A percentile compares a stretch with the other conserved stretches of the same genome.
Conservation (phyloP, 148 eudicot species). For the Beta vulgaris region DNA sequence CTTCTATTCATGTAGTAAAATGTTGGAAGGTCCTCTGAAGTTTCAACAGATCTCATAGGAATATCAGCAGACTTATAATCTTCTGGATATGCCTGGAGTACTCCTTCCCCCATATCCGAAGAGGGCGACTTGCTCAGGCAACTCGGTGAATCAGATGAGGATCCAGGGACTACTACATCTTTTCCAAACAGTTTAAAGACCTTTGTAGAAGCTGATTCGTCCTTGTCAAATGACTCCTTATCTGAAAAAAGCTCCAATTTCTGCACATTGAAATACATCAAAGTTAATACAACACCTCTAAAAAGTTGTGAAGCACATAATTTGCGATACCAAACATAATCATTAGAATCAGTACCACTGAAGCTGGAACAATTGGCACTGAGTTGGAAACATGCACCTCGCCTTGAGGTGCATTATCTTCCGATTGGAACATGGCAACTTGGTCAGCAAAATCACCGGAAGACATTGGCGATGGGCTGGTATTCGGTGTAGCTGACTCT, state of each 20-base stretch:
- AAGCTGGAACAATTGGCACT: constrained; percentile 29
- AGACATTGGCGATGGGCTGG: constrained; percentile 50
- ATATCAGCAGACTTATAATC: background rate
- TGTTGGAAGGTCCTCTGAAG: constrained; percentile 17
- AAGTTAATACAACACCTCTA: background rate
- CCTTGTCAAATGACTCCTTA: constrained; percentile 32
- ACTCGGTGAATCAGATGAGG: constrained; percentile 21
- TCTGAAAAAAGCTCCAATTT: constrained; percentile 50
- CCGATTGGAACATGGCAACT: constrained; percentile 22
- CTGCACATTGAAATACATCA: constrained; percentile 32
- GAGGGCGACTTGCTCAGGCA: constrained; percentile 26
- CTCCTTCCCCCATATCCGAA: constrained; percentile 25
- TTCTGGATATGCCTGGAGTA: constrained; percentile 18
- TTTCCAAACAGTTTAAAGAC: constrained; percentile 80
- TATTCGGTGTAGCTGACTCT: constrained; percentile 46
- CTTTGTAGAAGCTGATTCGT: constrained; percentile 34
- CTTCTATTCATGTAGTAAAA: constrained; percentile 21
- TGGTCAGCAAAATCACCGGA: constrained; percentile 35
- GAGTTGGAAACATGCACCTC: constrained; percentile 34
- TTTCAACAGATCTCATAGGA: constrained; percentile 15
- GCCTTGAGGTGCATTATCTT: constrained; percentile 28
- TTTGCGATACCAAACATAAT: background rate
- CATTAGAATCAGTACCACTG: constrained; percentile 44
- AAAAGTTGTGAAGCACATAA: background rate
- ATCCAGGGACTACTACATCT: constrained; percentile 47